A percentile compares a stretch with the other conserved stretches of the same genome.
phyloP scores from a whole-genome alignment of 495 filamentous ascomycete genomes.

The Tetracladium marchalianum region DNA sequence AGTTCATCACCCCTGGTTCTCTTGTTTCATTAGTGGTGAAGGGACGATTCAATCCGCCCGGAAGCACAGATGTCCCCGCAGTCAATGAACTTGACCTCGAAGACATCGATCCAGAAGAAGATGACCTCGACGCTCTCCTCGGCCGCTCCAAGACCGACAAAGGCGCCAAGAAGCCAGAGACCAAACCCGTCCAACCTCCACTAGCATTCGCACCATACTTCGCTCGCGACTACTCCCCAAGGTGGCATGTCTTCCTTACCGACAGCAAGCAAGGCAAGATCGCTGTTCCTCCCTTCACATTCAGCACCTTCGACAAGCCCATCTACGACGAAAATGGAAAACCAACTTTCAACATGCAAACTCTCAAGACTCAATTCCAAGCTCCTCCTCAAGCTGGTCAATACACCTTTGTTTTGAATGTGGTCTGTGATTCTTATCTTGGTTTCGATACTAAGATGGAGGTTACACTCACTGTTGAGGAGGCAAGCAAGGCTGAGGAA shows the following conservation, averaged over 20 bases:
- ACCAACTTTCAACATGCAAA: constrained; percentile 87
- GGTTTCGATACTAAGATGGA: constrained; percentile 86
- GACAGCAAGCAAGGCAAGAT: constrained; percentile 91
- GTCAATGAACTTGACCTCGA: constrained; percentile 71
- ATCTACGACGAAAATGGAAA: constrained; percentile 62
- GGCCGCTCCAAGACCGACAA: constrained; percentile 66
- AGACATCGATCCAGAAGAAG: constrained; percentile 87
- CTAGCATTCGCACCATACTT: constrained; percentile 85
- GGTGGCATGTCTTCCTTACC: constrained; percentile 88
- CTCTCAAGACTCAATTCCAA: constrained; percentile 94
- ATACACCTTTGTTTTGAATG: constrained; percentile 86
- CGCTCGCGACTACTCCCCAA: constrained; percentile 75
- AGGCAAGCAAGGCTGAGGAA: constrained; percentile 70
- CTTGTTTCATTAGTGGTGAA: constrained; percentile 92
- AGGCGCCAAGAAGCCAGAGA: constrained; percentile 30
- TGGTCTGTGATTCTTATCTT: constrained; percentile 87
- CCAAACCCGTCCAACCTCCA: constrained; percentile 63
- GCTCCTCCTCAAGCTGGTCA: constrained; percentile 86
- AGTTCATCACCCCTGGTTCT: constrained; percentile 82
- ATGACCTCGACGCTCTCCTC: constrained; percentile 78
- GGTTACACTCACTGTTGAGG: constrained; percentile 82
- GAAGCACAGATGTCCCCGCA: constrained; percentile 58
- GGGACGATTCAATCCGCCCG: constrained; percentile 86
- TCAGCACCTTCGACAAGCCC: constrained; percentile 80
- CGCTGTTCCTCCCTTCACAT: constrained; percentile 88